A percentile compares a stretch with the other conserved stretches of the same genome.
Evolutionary conservation across 352 stramenopile genomes (phyloP).

Genomic region (Globisporangium perplexum): DNA sequence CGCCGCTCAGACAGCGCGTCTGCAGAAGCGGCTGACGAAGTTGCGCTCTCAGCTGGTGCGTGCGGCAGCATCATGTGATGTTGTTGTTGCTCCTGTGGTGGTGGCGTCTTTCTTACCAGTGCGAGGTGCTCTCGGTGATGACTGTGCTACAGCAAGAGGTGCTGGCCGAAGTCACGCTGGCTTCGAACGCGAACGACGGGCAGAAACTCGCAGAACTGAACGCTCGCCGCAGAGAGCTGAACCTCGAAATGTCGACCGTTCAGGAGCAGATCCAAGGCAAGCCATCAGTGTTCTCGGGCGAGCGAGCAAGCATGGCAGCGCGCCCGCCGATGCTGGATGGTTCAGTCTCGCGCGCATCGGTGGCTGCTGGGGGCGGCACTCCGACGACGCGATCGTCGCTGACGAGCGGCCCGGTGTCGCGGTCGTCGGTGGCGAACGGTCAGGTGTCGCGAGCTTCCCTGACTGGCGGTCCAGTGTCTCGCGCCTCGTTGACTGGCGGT

Average conservation of each 20-base stretch:
- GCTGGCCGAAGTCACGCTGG: constrained; percentile 50
- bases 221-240: constrained; percentile 49
- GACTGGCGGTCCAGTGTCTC: constrained; percentile 2
- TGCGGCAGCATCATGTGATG: neutral
- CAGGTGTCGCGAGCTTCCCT: neutral
- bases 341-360: neutral
- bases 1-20: constrained; percentile 21
- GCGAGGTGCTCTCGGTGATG: neutral
- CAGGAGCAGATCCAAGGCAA: constrained; percentile 34
- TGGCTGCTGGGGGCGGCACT: constrained; percentile 4
- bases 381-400: neutral
- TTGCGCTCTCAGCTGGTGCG: constrained; percentile 36
- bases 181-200: constrained; percentile 48
- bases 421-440: neutral
- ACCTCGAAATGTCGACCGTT: constrained; percentile 67
- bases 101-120: neutral
- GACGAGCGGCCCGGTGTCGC: neutral
- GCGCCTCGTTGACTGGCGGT: neutral
- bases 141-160: constrained; percentile 45
- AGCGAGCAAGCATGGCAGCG: constrained; percentile 20
- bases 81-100: neutral
- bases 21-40: constrained; percentile 42
- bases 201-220: constrained; percentile 40
- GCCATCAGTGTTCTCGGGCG: constrained; percentile 17
- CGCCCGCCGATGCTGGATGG: constrained; percentile 21